Conservation (phyloP, 169 alveolate genomes). For the Eimeria falciformis region DNA sequence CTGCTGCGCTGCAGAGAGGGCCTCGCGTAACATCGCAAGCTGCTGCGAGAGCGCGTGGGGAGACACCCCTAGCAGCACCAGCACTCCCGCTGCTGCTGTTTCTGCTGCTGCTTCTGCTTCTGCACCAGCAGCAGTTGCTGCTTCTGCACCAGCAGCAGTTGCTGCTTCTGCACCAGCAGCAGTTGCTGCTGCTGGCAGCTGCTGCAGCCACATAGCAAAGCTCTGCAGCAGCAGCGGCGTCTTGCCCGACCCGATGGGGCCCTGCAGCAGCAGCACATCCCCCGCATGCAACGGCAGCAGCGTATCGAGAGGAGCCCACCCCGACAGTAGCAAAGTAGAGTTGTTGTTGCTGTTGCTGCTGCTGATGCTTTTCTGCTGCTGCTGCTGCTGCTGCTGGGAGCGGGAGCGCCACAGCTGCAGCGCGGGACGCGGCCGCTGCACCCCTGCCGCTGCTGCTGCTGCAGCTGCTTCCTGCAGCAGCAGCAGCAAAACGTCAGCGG, state of each 20-base stretch:
- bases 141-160: background rate
- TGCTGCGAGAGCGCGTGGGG: background rate
- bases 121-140: background rate
- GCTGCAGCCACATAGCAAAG: background rate
- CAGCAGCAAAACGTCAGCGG: background rate
- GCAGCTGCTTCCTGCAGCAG: background rate
- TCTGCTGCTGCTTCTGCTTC: background rate
- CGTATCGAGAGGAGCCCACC: background rate
- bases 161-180: slow-evolving; percentile 12
- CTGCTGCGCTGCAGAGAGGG: slow-evolving; percentile 2
- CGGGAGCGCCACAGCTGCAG: background rate
- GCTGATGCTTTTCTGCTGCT: background rate
- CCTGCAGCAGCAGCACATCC: background rate
- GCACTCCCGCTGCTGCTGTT: background rate
- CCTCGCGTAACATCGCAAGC: background rate
- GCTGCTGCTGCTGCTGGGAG: background rate
- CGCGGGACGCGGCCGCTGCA: slow-evolving; percentile 1
- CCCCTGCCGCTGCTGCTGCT: background rate
- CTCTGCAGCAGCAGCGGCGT: background rate
- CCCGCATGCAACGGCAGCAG: background rate
- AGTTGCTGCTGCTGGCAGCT: too few species aligned
- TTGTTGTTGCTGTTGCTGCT: background rate
- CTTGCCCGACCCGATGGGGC: background rate
- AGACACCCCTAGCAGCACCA: background rate
- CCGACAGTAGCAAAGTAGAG: background rate